phyloP scores from a whole-genome alignment of 169 alveolate species.

The Plasmodium gaboni region DNA sequence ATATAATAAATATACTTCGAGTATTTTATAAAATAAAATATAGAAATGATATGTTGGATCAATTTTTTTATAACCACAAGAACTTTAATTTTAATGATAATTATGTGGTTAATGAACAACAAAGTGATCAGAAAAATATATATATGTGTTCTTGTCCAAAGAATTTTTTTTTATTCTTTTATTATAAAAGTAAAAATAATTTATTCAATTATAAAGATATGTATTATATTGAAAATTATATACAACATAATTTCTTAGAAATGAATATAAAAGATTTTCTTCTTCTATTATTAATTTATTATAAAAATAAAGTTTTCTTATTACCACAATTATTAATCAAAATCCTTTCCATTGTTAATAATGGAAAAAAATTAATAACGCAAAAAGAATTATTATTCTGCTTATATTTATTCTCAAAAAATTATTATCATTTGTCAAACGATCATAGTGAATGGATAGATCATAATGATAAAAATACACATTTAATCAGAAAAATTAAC shows the following conservation, averaged over 20 bases:
- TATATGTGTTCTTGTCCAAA: constrained; percentile 57
- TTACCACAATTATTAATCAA: constrained; percentile 59
- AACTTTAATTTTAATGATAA: constrained; percentile 12
- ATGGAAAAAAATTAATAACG: constrained; percentile 21
- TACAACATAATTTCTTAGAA: constrained; percentile 39
- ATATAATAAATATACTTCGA: constrained; percentile 52
- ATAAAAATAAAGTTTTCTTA: constrained; percentile 25
- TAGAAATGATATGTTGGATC: constrained; percentile 42
- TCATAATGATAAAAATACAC: not conserved
- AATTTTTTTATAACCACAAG: constrained; percentile 35
- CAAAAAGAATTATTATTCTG: constrained; percentile 34
- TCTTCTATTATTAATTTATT: constrained; percentile 33
- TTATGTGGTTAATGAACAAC: not conserved
- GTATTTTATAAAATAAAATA: constrained; percentile 66
- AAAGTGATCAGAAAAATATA: not conserved
- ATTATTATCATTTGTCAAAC: constrained; percentile 35
- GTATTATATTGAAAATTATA: constrained; percentile 59
- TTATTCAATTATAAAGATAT: constrained; percentile 53
- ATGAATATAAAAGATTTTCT: constrained; percentile 65
- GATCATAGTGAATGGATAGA: not conserved
- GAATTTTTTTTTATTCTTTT: constrained; percentile 42
- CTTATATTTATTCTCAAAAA: constrained; percentile 56
- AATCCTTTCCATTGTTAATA: constrained; percentile 54
- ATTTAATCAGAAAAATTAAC: constrained; percentile 28
- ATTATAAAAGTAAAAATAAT: constrained; percentile 70